Percentiles rank a stretch among this genome's conserved stretches.
Conservation (phyloP, 805 yeast species). For the Barnettozyma sp. region DNA sequence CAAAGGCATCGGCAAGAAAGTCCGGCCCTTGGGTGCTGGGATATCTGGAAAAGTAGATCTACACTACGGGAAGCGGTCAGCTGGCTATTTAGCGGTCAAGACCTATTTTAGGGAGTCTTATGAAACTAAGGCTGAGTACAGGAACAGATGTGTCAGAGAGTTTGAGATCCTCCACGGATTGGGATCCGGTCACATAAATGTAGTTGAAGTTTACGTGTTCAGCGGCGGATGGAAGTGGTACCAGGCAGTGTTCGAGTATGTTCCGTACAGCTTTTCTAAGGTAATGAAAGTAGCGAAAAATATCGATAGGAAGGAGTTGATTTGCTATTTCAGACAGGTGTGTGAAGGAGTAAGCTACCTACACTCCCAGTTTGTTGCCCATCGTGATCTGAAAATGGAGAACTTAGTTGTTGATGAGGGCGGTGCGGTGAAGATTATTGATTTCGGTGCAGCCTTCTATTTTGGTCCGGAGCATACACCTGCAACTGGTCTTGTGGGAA, state of each 20-base stretch:
- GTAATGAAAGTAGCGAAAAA: slow-evolving; percentile 76
- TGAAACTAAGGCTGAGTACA: slow-evolving; percentile 61
- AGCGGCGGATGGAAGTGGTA: slow-evolving; percentile 49
- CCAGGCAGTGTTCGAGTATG: slow-evolving; percentile 81
- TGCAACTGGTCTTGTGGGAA: slow-evolving; percentile 83
- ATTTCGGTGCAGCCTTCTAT: slow-evolving; percentile 85
- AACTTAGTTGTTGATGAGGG: slow-evolving; percentile 71
- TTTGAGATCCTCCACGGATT: slow-evolving; percentile 67
- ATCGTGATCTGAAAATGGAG: slow-evolving; percentile 86
- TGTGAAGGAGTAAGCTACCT: slow-evolving; percentile 65
- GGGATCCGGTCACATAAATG: slow-evolving; percentile 52
- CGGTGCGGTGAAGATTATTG: slow-evolving; percentile 80
- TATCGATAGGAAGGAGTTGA: slow-evolving; percentile 56
- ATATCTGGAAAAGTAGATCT: slow-evolving; percentile 32
- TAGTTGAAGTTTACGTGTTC: slow-evolving; percentile 69
- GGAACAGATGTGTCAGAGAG: slow-evolving; percentile 67
- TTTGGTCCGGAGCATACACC: slow-evolving; percentile 44
- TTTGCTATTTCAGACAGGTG: slow-evolving; percentile 78
- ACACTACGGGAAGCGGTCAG: slow-evolving; percentile 15
- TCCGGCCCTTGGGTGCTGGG: slow-evolving; percentile 25
- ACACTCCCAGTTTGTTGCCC: slow-evolving; percentile 76
- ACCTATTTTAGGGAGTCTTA: slow-evolving; percentile 35
- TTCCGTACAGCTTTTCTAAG: slow-evolving; percentile 81
- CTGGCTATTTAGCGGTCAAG: slow-evolving; percentile 36
- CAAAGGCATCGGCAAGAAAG: slow-evolving; percentile 16